These are phyloP conservation scores for Solanum hybrid DNA, from an alignment of 305 asterid species.

Conservation along the genomic window DNA sequence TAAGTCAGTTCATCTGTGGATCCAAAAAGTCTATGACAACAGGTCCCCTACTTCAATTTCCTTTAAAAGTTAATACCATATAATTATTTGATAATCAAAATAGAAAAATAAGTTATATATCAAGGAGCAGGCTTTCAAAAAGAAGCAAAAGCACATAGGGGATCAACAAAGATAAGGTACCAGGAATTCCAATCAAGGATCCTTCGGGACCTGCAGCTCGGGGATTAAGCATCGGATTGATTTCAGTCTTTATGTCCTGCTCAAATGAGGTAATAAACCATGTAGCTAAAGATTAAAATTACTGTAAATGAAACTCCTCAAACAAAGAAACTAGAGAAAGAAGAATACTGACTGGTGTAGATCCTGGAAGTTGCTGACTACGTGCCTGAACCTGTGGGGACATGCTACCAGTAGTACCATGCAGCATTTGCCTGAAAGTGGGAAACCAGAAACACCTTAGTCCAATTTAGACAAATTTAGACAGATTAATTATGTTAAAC, in stretches of 20 bases:
- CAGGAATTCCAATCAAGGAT: slow-evolving; percentile 86
- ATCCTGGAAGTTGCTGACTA: slow-evolving; percentile 88
- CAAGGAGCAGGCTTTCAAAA: not conserved
- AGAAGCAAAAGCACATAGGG: not conserved
- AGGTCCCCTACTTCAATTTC: not conserved
- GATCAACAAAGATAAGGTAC: slow-evolving; percentile 24
- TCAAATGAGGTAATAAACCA: not conserved
- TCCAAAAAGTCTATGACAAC: not conserved
- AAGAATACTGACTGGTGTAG: slow-evolving; percentile 63
- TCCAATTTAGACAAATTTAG: slow-evolving; percentile 3
- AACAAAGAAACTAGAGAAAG: slow-evolving; percentile 2
- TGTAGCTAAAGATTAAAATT: not conserved
- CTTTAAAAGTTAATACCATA: not conserved
- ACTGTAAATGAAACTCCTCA: not conserved
- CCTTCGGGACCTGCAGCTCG: slow-evolving; percentile 82
- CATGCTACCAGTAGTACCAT: slow-evolving; percentile 80
- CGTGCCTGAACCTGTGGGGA: slow-evolving; percentile 93
- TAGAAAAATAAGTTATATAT: not conserved
- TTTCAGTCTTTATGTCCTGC: slow-evolving; percentile 87
- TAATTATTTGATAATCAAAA: not conserved
- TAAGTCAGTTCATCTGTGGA: not conserved
- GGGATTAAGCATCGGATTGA: slow-evolving; percentile 76
- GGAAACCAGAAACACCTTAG: slow-evolving; percentile 2
- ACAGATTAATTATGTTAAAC: not conserved
- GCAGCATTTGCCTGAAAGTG: slow-evolving; percentile 70